These are phyloP conservation scores for Diophrys sp. DNA, from an alignment of 73 alveolate genomes.

Conservation along the genomic window DNA sequence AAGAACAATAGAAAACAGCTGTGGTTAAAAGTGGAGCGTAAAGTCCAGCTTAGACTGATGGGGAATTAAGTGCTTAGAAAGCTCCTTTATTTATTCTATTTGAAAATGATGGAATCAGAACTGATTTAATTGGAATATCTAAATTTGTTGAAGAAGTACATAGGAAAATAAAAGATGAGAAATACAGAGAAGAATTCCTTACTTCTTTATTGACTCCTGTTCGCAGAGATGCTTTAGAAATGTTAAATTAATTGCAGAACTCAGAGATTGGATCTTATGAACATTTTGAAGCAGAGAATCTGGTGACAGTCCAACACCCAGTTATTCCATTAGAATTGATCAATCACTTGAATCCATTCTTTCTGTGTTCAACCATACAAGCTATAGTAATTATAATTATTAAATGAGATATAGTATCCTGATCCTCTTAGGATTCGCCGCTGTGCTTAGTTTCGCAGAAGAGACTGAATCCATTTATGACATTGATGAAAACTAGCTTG, in stretches of 20 bases:
- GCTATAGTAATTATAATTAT: too few relatives aligned
- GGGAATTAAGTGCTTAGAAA: too few relatives aligned
- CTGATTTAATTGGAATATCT: slow-evolving; percentile 57
- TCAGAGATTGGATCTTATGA: slow-evolving; percentile 70
- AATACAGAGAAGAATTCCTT: slow-evolving; percentile 19
- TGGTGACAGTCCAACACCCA: slow-evolving; percentile 15
- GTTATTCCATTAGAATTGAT: slow-evolving; percentile 53
- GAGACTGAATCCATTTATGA: too few relatives aligned
- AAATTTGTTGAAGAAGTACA: slow-evolving; percentile 51
- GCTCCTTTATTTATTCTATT: slow-evolving; percentile 12
- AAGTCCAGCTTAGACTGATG: slow-evolving; percentile 11
- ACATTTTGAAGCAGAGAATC: slow-evolving; percentile 32
- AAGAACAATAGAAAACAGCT: not conserved
- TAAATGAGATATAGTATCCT: too few relatives aligned
- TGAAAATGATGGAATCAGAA: slow-evolving; percentile 58
- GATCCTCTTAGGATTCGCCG: too few relatives aligned
- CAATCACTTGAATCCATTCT: too few relatives aligned
- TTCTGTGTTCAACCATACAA: too few relatives aligned
- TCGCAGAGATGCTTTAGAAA: slow-evolving; percentile 44
- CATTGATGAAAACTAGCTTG: too few relatives aligned
- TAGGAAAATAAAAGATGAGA: slow-evolving; percentile 3
- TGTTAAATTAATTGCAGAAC: slow-evolving; percentile 54
- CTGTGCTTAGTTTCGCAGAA: too few relatives aligned
- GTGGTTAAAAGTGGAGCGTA: not conserved
- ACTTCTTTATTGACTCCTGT: slow-evolving; percentile 31